A percentile compares a stretch with the other conserved stretches of the same genome.
These are phyloP conservation scores for Flueggea neowawraea DNA, from an alignment of 441 rosid genomes.

Conservation along the genomic window DNA sequence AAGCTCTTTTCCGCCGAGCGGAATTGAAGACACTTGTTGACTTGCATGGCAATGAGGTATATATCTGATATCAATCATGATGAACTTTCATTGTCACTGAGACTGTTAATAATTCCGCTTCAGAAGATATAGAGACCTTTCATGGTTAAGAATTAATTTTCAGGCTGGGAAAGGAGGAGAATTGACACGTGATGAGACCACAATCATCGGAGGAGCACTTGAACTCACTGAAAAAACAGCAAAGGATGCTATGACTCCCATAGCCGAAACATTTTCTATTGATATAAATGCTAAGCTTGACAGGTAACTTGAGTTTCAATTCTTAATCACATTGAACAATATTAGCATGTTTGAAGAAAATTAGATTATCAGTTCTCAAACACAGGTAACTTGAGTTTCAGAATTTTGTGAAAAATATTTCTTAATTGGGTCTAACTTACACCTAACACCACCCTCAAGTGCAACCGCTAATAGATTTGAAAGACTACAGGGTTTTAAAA, in stretches of 20 bases:
- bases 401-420: too few relatives aligned
- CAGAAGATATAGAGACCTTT: neutral
- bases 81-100: too few relatives aligned
- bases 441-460: too few relatives aligned
- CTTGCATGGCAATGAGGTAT: constrained; percentile 74
- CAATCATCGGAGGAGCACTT: constrained; percentile 94
- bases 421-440: too few relatives aligned
- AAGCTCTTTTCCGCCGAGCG: constrained; percentile 70
- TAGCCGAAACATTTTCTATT: constrained; percentile 69
- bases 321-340: too few relatives aligned
- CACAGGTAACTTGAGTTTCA: too few relatives aligned
- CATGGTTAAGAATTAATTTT: neutral
- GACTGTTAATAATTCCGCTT: too few relatives aligned
- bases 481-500: too few relatives aligned
- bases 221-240: constrained; percentile 82
- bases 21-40: constrained; percentile 73
- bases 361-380: too few relatives aligned
- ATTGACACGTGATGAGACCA: constrained; percentile 83
- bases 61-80: constrained; percentile 11
- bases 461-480: too few relatives aligned
- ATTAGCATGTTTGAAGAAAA: too few relatives aligned
- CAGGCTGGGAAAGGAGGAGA: constrained; percentile 99
- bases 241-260: constrained; percentile 83
- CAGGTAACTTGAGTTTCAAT: constrained; percentile 29
- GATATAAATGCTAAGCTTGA: constrained; percentile 74